Evolutionary conservation across 2,329 filamentous ascomycete genomes (phyloP).

Genomic region (Xylogone sp.): DNA sequence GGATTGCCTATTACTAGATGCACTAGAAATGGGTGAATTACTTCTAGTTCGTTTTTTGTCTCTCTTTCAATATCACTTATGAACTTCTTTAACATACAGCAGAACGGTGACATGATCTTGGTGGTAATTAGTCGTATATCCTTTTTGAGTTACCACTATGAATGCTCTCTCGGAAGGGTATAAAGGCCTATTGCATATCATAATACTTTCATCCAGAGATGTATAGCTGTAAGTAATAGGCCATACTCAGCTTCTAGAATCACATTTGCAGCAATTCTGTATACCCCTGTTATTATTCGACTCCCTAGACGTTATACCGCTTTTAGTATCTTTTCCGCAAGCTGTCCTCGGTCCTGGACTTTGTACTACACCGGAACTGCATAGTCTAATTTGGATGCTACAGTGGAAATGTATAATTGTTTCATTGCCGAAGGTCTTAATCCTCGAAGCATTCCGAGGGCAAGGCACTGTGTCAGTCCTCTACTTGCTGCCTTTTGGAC

Average conservation of each 20-base stretch:
- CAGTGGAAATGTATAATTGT: slow-evolving; percentile 19
- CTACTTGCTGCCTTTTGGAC: slow-evolving; percentile 20
- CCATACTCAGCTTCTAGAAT: slow-evolving; percentile 17
- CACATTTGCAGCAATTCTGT: slow-evolving; percentile 15
- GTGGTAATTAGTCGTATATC: no score
- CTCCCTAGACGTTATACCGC: slow-evolving; percentile 10
- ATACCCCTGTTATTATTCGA: slow-evolving; percentile 18
- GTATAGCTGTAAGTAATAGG: no score
- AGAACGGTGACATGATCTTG: no score
- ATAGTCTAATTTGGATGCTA: slow-evolving; percentile 25
- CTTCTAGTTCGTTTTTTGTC: no score
- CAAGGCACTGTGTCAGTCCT: slow-evolving; percentile 16
- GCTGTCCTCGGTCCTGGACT: slow-evolving; percentile 15
- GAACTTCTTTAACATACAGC: no score
- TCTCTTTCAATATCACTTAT: no score
- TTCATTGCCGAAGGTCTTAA: slow-evolving; percentile 10
- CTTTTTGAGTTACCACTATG: no score
- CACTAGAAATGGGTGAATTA: no score
- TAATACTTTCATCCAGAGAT: no score
- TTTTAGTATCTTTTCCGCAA: slow-evolving; percentile 6
- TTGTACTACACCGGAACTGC: slow-evolving; percentile 17
- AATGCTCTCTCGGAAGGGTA: no score
- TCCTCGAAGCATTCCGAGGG: slow-evolving; percentile 3
- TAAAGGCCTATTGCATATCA: no score
- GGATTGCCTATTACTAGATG: no score